phyloP scores from a whole-genome alignment of 345 rosid species.

The Lepidium aucheri region DNA sequence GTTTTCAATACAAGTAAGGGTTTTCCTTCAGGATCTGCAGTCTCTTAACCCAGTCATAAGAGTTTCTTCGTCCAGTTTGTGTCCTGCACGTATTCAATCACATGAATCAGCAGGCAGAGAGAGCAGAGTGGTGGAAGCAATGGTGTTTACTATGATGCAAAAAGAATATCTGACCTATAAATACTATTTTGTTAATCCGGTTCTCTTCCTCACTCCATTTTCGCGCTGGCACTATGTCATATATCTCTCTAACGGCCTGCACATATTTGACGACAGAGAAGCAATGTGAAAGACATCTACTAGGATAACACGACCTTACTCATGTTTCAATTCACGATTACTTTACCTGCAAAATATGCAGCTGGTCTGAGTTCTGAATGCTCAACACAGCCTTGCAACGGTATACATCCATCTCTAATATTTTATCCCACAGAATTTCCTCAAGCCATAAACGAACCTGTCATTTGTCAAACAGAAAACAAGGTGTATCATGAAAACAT shows the following conservation, averaged over 20 bases:
- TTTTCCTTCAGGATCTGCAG: constrained; percentile 25
- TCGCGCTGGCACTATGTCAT: constrained; percentile 75
- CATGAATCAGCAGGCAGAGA: constrained; percentile 5
- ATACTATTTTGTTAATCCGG: constrained; percentile 59
- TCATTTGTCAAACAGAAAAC: not conserved
- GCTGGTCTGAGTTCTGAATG: constrained; percentile 54
- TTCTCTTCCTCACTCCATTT: constrained; percentile 62
- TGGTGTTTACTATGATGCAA: not conserved
- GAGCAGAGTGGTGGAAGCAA: not conserved
- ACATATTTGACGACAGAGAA: constrained; percentile 7
- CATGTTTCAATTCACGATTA: not conserved
- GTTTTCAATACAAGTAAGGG: not conserved
- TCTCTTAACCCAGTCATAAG: constrained; percentile 44
- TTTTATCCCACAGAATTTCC: constrained; percentile 93
- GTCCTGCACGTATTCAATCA: constrained; percentile 41
- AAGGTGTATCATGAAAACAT: not conserved
- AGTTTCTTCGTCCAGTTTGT: constrained; percentile 55
- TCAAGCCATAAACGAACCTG: constrained; percentile 83
- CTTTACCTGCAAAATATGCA: constrained; percentile 86
- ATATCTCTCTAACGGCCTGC: constrained; percentile 94
- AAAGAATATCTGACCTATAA: constrained; percentile 49
- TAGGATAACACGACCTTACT: not conserved
- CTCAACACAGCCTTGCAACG: constrained; percentile 87
- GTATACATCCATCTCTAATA: constrained; percentile 64
- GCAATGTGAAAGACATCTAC: not conserved